Evolutionary conservation across 176 grass and related monocot species (phyloP).

Genomic region (Saccharum officinarum): DNA sequence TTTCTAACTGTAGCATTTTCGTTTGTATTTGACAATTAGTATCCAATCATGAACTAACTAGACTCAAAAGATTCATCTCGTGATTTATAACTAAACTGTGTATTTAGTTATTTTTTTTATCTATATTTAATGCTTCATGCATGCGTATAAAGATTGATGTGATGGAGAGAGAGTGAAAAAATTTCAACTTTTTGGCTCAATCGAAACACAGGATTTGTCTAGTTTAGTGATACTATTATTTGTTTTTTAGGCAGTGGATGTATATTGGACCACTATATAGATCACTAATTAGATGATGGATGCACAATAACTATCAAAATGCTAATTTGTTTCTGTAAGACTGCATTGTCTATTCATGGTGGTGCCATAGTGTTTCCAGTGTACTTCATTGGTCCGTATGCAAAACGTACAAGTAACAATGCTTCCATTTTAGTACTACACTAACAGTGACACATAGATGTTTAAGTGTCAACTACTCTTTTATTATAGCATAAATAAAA

Average conservation of each 20-base stretch:
- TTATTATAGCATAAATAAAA: not conserved
- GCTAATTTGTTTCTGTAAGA: not conserved
- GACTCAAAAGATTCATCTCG: too few relatives aligned
- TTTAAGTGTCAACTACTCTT: not conserved
- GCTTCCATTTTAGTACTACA: not conserved
- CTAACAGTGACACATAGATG: not conserved
- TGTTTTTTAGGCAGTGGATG: not conserved
- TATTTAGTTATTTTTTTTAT: too few relatives aligned
- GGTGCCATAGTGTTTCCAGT: not conserved
- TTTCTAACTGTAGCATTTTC: too few relatives aligned
- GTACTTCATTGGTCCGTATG: not conserved
- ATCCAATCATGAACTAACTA: too few relatives aligned
- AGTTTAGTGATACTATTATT: slow-evolving; percentile 15
- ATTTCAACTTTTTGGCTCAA: too few relatives aligned
- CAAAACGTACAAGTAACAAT: not conserved
- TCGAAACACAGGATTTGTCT: not conserved
- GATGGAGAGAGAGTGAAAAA: too few relatives aligned
- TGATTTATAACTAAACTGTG: too few relatives aligned
- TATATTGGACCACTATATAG: not conserved
- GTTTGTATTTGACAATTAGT: too few relatives aligned
- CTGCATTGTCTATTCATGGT: not conserved
- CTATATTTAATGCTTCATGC: too few relatives aligned
- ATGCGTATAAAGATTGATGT: too few relatives aligned
- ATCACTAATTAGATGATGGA: not conserved
- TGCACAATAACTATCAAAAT: not conserved